Percentiles rank a stretch among this genome's conserved stretches.
Conservation (phyloP, 2,329 filamentous ascomycete genomes). For the Tolypocladium ovalisporum region DNA sequence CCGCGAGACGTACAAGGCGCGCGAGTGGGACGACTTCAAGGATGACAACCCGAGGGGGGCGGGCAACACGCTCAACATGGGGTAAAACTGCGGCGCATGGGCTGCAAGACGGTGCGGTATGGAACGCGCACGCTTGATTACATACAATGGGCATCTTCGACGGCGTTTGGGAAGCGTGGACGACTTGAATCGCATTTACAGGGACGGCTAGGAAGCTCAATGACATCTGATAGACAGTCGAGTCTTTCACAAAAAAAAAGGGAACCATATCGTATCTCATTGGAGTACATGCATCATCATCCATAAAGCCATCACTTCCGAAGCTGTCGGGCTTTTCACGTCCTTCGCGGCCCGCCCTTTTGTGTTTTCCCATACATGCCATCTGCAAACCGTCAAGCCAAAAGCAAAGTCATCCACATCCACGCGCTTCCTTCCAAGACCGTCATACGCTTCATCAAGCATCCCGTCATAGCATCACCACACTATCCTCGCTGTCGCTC, state of each 20-base stretch:
- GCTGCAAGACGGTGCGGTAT: neutral
- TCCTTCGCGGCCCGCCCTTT: neutral
- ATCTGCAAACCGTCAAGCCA: neutral
- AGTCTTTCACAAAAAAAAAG: neutral
- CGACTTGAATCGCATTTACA: neutral
- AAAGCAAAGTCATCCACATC: neutral
- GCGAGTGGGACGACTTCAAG: constrained; percentile 89
- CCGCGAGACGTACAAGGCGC: constrained; percentile 81
- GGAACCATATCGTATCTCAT: neutral
- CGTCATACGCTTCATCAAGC: neutral
- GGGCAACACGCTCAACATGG: constrained; percentile 76
- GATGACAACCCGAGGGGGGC: constrained; percentile 80
- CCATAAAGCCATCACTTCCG: neutral
- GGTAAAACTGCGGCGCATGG: constrained; percentile 17
- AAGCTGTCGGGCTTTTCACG: neutral
- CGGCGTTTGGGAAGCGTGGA: neutral
- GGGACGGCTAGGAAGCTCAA: neutral
- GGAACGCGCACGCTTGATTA: neutral
- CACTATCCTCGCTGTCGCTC: constrained; percentile 7
- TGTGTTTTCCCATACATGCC: neutral
- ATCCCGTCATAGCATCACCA: constrained; percentile 1
- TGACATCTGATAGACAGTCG: neutral
- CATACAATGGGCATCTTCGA: neutral
- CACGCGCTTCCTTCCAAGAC: neutral
- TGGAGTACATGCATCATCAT: neutral